phyloP scores from a whole-genome alignment of 1,139 yeast species.

The Geotrichum fermentans region DNA sequence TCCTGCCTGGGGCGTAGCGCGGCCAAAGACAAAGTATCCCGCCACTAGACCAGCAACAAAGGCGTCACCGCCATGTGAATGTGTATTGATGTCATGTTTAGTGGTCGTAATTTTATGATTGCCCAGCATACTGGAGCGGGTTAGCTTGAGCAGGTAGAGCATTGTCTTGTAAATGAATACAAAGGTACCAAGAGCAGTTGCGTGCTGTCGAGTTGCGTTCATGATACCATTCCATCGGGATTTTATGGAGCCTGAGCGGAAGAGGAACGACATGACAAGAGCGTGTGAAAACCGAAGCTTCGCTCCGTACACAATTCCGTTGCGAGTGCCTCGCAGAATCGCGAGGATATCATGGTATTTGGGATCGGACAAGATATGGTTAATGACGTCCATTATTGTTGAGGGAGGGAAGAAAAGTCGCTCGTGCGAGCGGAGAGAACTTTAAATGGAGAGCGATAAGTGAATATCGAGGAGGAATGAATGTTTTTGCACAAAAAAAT shows the following conservation, averaged over 20 bases:
- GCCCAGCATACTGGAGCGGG: not conserved
- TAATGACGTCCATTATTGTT: conserved; percentile 5
- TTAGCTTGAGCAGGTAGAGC: conserved; percentile 31
- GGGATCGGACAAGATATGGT: conserved; percentile 33
- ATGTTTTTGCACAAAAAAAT: not conserved
- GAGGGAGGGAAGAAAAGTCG: no score
- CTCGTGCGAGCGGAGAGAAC: no score
- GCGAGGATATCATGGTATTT: conserved; percentile 36
- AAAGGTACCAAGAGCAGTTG: conserved; percentile 59
- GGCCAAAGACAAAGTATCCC: conserved; percentile 63
- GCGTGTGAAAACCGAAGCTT: conserved; percentile 71
- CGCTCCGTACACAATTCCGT: conserved; percentile 63
- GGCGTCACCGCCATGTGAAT: conserved; percentile 38
- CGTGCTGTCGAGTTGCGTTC: conserved; percentile 61
- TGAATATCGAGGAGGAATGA: not conserved
- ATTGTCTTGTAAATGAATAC: conserved; percentile 56
- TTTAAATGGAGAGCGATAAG: not conserved
- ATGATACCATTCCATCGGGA: conserved; percentile 50
- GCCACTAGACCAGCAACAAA: conserved; percentile 62
- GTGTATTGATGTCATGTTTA: conserved; percentile 28
- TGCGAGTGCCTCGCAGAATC: conserved; percentile 38
- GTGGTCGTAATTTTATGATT: conserved; percentile 16
- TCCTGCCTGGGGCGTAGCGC: conserved; percentile 37
- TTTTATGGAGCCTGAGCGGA: conserved; percentile 42
- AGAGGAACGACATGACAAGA: conserved; percentile 56